Base-by-base conservation (phyloP, 108 stramenopile genomes). In the Asterionellopsis glacialis region DNA sequence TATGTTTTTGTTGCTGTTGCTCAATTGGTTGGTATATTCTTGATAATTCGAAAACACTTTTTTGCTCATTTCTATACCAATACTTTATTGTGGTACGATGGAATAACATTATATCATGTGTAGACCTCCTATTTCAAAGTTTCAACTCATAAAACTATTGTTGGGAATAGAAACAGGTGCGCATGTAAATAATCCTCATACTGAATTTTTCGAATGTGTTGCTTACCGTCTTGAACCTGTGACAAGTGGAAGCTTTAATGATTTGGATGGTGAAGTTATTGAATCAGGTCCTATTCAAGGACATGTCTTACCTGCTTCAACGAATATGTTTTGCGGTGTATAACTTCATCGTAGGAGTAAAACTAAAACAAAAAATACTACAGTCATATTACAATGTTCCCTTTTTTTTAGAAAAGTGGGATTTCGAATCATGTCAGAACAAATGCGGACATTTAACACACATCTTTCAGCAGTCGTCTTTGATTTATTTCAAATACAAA, bases 181-280 rank as follows among this genome's bases (percentile, higher is more conserved):
- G 2, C 94, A 95, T 59, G 76, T 81, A 10, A 48, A 73, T 0
- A 75, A 76, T 51, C 59, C 65, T 18, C 65, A 57, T 12, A 75
- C 75, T 19, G 88, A 91, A 64, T 70, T 88, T 28, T 55, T 90
- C 27, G 52, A 78, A 26, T 95, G 94, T 63, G 65, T 72, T 21
- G 90, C 94, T 11, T 91, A 79, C 69, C 80, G 88, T 10, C 69
- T 95, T 18, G 88, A 91, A 61, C 82, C 88, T 15, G 41, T 67
- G 27, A 74, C 51, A 13, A 45, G 68, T 15, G 82, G 77, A 22
- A 84, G 84, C 18, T 80, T 78, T 70, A 88, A 91, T 65, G 87
- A 85, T 64, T 51, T 95, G 58, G 94, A 95, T 60, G 94, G 94
- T 19, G 94, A 95, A 74, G 69, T 88, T 53, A 69, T 95, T 44